Evolutionary conservation across 495 filamentous ascomycete species (phyloP), one percentile per base, ranked within the genome.

Genomic region (Tuber magnatum): DNA sequence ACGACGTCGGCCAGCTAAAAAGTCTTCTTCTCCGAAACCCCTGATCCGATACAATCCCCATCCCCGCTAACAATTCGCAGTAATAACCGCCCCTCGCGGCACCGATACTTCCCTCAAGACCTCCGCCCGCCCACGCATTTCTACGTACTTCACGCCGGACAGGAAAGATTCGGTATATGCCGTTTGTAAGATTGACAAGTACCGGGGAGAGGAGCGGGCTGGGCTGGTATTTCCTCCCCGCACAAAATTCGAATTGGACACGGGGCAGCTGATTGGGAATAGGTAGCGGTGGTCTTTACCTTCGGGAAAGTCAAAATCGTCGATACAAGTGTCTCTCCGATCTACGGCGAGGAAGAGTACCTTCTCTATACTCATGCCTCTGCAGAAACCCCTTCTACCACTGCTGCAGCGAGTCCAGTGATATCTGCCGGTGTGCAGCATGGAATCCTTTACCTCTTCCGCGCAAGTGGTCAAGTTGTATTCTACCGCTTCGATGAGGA

Each of bases 1-100:
- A 81, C 70, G 80, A 81, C 72, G 76, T 81, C 61, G 80, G 80
- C 48, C 80, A 81, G 72, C 76, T 81, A 22, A 81, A 81, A 75
- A 71, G 80, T 81, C 9, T 3, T n/a, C 51, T n/a, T 61, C 51
- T 28, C 28, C 9, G 12, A 32, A 28, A 28, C 51, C 51, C 51
- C n/a, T 14, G 5, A 61, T 28, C 51, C 12, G 2, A 28, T 61
- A 14, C 3, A 3, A 61, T 32, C 12, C 24, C 51, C 51, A 22
- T 18, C 51, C n/a, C n/a, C 24, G 46, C 74, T 74, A 72, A 70
- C 48, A 32, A 74, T 71, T 28, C 16, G n/a, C 14, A 81, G 80
- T 81, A 7, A 73, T 81, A 72, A 78, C 74, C 1, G 73, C 80
- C 43, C 69, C 80, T 39, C 72, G 71, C 16, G 80, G 80, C 6